Evolutionary conservation across 805 yeast species (phyloP), one percentile per base, ranked within the genome.

Genomic region (Ogataea glucozyma): DNA sequence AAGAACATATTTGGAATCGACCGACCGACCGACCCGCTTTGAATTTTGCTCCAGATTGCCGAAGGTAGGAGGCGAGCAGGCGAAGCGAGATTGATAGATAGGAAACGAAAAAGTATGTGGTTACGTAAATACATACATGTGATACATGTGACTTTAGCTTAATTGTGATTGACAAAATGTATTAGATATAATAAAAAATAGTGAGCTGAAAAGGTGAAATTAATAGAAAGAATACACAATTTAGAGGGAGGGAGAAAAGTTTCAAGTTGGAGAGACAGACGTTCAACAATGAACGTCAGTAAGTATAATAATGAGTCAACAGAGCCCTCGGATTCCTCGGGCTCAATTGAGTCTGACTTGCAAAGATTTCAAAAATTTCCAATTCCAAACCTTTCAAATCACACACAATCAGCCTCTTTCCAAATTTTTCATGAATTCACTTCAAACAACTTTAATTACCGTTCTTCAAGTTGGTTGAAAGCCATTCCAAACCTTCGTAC

Each of bases 401-500:
- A 40, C 46, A 44, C 46, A 40, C 46, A 44, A 40, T 44, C 41
- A 26, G 32, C 33, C 48, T 43, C 49, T 31, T 31, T 48, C 52
- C 46, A 46, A 46, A 41, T 31, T 44, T 40, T 43, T 38, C 39
- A 20, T 36, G 27, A 13, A 36, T 34, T 36, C 39, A 26, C 26
- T 36, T 26, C 30, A 38, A 19, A 37, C 47, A 18, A 38, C 47
- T 43, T 53, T 57, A 64, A 53, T 61, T 67, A 63, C 78, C 73
- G 69, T 76, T 84, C 78, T 88, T 88, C 73, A 89, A 81, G 76
- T 86, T 88, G 66, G 88, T 85, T 57, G 90, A 81, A 65, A 89
- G 82, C 97, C 97, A 89, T 76, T 89, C 96, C 69, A 89, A 81
- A 79, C 97, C 97, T 75, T 89, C 97, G 70, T 88, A 86, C 65